These are phyloP conservation scores for Stagonosporopsis chrysanthemi DNA, from an alignment of 2,329 filamentous ascomycete genomes.

Conservation along the genomic window DNA sequence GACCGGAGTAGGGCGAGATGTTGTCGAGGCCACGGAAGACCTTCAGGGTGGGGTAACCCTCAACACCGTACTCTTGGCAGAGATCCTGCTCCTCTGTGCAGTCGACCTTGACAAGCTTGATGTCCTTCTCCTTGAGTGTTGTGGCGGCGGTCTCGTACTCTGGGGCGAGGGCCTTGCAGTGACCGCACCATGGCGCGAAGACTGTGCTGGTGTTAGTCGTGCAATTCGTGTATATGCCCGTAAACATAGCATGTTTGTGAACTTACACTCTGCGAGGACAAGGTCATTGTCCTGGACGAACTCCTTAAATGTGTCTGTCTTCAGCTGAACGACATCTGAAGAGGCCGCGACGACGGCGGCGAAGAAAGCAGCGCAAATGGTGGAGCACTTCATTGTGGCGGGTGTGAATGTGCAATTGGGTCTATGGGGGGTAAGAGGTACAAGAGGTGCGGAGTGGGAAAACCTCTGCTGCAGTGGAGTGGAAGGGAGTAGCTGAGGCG, in stretches of 20 bases:
- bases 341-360: conserved; percentile 65
- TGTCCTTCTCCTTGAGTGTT: conserved; percentile 85
- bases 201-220: conserved; percentile 62
- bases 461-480: conserved; percentile 33
- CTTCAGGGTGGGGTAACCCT: conserved; percentile 99
- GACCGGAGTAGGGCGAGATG: conserved; percentile 82
- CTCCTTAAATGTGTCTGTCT: conserved; percentile 83
- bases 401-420: conserved; percentile 18
- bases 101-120: conserved; percentile 86
- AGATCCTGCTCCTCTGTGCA: conserved; percentile 94
- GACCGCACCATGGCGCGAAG: conserved; percentile 95
- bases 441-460: conserved; percentile 16
- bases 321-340: conserved; percentile 86
- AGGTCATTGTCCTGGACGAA: conserved; percentile 88
- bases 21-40: conserved; percentile 93
- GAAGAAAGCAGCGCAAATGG: conserved; percentile 52
- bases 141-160: conserved; percentile 90
- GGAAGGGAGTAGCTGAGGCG: conserved; percentile 22
- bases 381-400: conserved; percentile 46
- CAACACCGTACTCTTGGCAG: conserved; percentile 87
- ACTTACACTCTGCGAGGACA: conserved; percentile 91
- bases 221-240: background rate
- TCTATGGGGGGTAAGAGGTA: conserved; percentile 8
- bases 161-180: conserved; percentile 97
- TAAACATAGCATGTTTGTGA: background rate